Evolutionary conservation across 805 yeast genomes (phyloP), one percentile per base, ranked within the genome.

Genomic region (Saccharomyces kudriavzevii): DNA sequence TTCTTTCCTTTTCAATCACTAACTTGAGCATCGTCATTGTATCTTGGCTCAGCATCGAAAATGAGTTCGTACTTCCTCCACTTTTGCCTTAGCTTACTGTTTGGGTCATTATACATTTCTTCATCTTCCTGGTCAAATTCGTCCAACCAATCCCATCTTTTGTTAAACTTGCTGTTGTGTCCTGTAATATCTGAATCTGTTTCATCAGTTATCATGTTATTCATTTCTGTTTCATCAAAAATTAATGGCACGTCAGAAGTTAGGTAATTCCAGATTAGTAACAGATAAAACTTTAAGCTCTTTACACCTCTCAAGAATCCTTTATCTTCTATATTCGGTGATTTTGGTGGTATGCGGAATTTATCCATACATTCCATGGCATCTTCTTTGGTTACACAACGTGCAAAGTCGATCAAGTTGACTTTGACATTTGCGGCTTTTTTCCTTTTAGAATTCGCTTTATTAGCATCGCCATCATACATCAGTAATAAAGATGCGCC

Each of bases 331-430:
- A 52, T 47, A 43, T 71, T 66, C 1, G 81, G 80, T 60, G 84
- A 83, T 45, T 68, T 73, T 1, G 97, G 97, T 2, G 97, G 96
- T 51, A 83, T 85, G 1, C 80, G 76, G 17, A 78, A 76, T 13
- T 69, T 62, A 14, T 67, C 67, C 0, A 76, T 70, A 17, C 74
- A 63, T 57, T 60, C 64, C 13, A 58, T 54, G 45, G 74, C 72
- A 54, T 79, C 80, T 46, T 81, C 84, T 2, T 82, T 82, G 30
- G 89, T 86, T 14, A 89, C 85, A 63, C 96, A 87, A 66, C 91
- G 96, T 1, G 98, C 98, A 76, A 94, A 94, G 71, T 94, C 99
- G 60, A 94, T 94, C 52, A 95, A 78, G 57, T 90, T 81, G n/a
- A 90, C 82, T 56, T 69, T 70, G 40, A 72, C 70, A 35, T 60